A percentile compares a stretch with the other conserved stretches of the same genome.
Evolutionary conservation across 192 early-diverging fungal species (phyloP).

Genomic region (Linnemannia hyalina): DNA sequence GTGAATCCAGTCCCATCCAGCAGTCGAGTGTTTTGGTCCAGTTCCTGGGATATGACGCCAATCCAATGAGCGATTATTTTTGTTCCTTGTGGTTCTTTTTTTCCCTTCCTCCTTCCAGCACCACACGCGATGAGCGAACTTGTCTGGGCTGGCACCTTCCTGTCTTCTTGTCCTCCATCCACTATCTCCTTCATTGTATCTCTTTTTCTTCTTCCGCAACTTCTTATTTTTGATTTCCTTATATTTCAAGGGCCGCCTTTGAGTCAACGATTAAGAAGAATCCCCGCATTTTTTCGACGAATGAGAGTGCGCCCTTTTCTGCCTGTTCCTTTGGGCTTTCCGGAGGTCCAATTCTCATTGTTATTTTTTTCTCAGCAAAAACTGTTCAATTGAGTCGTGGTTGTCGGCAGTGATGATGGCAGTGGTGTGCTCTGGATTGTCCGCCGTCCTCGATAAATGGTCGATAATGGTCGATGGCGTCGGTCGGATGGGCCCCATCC

Average conservation of each 20-base stretch:
- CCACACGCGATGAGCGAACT: no score
- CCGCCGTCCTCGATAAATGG: neutral
- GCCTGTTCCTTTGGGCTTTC: neutral
- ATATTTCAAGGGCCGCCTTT: constrained; percentile 22
- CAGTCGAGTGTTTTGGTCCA: no score
- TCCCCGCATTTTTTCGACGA: constrained; percentile 54
- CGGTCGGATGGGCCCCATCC: neutral
- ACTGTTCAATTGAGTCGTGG: constrained; percentile 2
- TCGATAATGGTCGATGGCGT: neutral
- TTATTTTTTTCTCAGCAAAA: neutral
- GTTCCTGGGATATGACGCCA: no score
- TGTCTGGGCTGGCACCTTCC: no score
- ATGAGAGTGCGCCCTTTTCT: constrained; percentile 5
- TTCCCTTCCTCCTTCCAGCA: no score
- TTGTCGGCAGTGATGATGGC: neutral
- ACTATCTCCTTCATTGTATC: neutral
- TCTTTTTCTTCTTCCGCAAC: neutral
- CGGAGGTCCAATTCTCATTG: constrained; percentile 8
- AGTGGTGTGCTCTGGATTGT: neutral
- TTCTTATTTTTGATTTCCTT: neutral
- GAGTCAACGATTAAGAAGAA: constrained; percentile 27
- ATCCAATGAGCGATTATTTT: no score
- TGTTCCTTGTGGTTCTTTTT: no score
- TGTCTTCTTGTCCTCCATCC: no score
- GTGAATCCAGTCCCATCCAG: no score